These are phyloP conservation scores for Physcia stellaris DNA, from an alignment of 495 filamentous ascomycete species.

Conservation along the genomic window DNA sequence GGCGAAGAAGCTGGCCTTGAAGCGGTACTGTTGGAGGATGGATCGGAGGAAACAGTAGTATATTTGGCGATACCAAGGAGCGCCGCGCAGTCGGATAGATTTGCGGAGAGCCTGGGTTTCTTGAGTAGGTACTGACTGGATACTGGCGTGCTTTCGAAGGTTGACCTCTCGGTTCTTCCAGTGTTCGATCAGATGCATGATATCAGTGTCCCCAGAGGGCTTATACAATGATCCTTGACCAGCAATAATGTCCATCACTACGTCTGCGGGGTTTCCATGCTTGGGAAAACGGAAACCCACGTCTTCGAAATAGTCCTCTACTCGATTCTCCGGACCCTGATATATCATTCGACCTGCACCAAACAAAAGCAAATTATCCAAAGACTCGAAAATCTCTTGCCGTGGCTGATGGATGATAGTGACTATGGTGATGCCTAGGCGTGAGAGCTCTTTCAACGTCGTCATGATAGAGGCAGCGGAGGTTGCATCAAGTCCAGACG, in stretches of 20 bases:
- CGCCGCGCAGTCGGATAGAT: slow-evolving; percentile 28
- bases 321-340: slow-evolving; percentile 4
- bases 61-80: slow-evolving; percentile 31
- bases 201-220: slow-evolving; percentile 7
- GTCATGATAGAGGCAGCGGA: slow-evolving; percentile 51
- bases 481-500: slow-evolving; percentile 50
- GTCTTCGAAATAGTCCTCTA: slow-evolving; percentile 2
- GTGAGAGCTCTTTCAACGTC: slow-evolving; percentile 72
- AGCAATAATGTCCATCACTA: slow-evolving; percentile 13
- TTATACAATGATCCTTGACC: slow-evolving; percentile 6
- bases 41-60: slow-evolving; percentile 33
- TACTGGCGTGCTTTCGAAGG: slow-evolving; percentile 2
- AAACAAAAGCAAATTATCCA: slow-evolving; percentile 37
- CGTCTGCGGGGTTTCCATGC: slow-evolving; percentile 12
- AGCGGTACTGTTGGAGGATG: slow-evolving; percentile 40
- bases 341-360: slow-evolving; percentile 23
- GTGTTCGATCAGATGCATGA: slow-evolving; percentile 13
- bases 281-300: slow-evolving; percentile 7
- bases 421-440: slow-evolving; percentile 69
- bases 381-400: slow-evolving; percentile 40
- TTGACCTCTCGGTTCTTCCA: slow-evolving; percentile 4
- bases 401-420: slow-evolving; percentile 81
- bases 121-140: neutral
- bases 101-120: slow-evolving; percentile 6
- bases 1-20: slow-evolving; percentile 30